A percentile compares a stretch with the other conserved stretches of the same genome.
These are phyloP conservation scores for Sclerotinia nivalis DNA, from an alignment of 2,329 filamentous ascomycete genomes.

Conservation along the genomic window DNA sequence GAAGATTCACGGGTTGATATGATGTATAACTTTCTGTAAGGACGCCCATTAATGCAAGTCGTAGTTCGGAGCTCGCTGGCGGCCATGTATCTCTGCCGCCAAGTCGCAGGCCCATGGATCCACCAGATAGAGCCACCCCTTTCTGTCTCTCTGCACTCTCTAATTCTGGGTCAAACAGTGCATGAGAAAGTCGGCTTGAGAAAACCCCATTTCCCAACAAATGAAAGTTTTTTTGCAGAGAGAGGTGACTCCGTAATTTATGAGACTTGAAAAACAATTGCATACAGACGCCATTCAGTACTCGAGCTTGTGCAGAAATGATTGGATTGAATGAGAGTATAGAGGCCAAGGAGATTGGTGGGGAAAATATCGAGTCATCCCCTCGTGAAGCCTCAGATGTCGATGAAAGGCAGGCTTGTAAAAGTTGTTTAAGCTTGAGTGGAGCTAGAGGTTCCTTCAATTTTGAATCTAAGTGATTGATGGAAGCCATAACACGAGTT, in stretches of 20 bases:
- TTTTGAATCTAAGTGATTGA: conserved; percentile 48
- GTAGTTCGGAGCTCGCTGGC: conserved; percentile 89
- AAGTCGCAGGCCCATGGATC: conserved; percentile 78
- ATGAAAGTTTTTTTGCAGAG: conserved; percentile 76
- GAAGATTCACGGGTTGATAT: conserved; percentile 29
- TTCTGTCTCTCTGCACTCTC: conserved; percentile 73
- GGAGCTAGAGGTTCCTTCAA: conserved; percentile 32
- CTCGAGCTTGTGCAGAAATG: conserved; percentile 69
- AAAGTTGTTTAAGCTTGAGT: conserved; percentile 32
- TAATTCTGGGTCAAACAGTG: conserved; percentile 81
- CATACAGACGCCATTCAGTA: conserved; percentile 77
- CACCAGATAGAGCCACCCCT: conserved; percentile 67
- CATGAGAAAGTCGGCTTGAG: conserved; percentile 73
- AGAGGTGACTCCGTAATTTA: conserved; percentile 69
- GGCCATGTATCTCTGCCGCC: conserved; percentile 86
- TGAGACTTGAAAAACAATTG: conserved; percentile 75
- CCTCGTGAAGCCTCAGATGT: conserved; percentile 10
- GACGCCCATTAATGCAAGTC: conserved; percentile 83
- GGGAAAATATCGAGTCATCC: conserved; percentile 35
- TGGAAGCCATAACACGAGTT: conserved; percentile 52
- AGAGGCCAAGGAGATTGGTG: conserved; percentile 53
- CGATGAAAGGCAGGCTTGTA: conserved; percentile 33
- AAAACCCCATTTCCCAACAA: conserved; percentile 85
- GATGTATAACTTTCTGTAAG: conserved; percentile 70
- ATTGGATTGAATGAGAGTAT: conserved; percentile 75